Base-by-base conservation (phyloP, 768 basidiomycete species). In the Psilocybe cubensis region DNA sequence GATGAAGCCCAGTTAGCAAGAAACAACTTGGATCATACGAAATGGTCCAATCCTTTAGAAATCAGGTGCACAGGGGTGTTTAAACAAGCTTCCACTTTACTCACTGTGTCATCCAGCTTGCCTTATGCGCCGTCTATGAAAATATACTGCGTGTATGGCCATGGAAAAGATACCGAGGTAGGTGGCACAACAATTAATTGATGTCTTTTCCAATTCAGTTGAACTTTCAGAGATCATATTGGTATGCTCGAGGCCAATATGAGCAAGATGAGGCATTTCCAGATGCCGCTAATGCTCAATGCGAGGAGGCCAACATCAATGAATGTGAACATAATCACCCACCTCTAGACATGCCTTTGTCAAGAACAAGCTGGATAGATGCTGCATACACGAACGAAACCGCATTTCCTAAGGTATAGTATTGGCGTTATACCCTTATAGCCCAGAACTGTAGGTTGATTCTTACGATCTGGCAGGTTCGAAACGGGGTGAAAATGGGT, bases 111-210 rank as follows among this genome's bases (percentile, higher is more conserved):
- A 46, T 42, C 8, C 44, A 92, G 92, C 62, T 76, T 99, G 17
- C 96, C 96, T 1, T 73, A 86, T 45, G 97, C 97, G 0, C 95
- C 96, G 1, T 90, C 88, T 4, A 90, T 97, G 87, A 92, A 89
- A 67, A 87, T 96, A 25, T 91, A 88, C 70, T 98, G 96, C 61
- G 84, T 95, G 2, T 98, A 98, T 74, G 96, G 96, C 0, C 89
- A 93, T 63, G 96, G 96, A 18, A 98, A 98, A 68, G 91, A 95
- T 64, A 99, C 95, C 0, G 95, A 97, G 82, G 91, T 86, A 35
- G 61, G 81, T 54, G 5, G 10, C 5, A 4, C 24, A 3, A n/a
- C n/a, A n/a, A n/a, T n/a, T 10, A 11, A 4, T 6, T 14, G 51
- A 56, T 23, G 42, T 12, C 18, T n/a, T 42, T 11, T 20, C 40